These are phyloP conservation scores for Cercophora scortea DNA, from an alignment of 495 filamentous ascomycete species.

Conservation along the genomic window DNA sequence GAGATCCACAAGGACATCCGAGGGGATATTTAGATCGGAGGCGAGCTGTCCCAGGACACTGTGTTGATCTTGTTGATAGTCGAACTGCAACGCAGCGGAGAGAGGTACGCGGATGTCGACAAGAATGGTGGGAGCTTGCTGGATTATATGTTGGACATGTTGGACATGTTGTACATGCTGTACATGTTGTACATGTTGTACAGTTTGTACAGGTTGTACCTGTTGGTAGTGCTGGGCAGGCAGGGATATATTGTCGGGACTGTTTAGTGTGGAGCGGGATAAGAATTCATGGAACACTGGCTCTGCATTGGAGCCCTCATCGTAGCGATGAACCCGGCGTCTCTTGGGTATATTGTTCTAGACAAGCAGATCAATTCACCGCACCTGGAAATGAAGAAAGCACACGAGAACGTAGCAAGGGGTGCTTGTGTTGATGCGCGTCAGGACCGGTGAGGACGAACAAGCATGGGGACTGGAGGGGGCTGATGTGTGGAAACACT, in stretches of 20 bases:
- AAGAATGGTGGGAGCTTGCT: slow-evolving; percentile 21
- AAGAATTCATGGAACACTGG: slow-evolving; percentile 26
- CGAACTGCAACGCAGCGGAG: slow-evolving; percentile 17
- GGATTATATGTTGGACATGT: slow-evolving; percentile 28
- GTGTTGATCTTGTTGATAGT: slow-evolving; percentile 24
- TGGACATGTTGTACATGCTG: no score
- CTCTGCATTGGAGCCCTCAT: slow-evolving; percentile 29
- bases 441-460: slow-evolving; percentile 23
- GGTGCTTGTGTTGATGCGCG: neutral
- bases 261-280: slow-evolving; percentile 20
- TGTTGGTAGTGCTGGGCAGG: slow-evolving; percentile 14
- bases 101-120: slow-evolving; percentile 20
- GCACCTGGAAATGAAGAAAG: slow-evolving; percentile 17
- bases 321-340: slow-evolving; percentile 36
- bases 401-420: slow-evolving; percentile 8
- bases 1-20: slow-evolving; percentile 8
- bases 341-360: slow-evolving; percentile 44
- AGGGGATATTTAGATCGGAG: slow-evolving; percentile 10
- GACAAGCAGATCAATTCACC: slow-evolving; percentile 39
- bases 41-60: slow-evolving; percentile 31
- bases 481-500: slow-evolving; percentile 23
- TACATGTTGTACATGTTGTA: no score
- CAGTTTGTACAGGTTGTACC: no score
- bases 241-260: slow-evolving; percentile 22
- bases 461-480: slow-evolving; percentile 13